Conservation (phyloP, 495 filamentous ascomycete species). For the Rhizodiscina lignyota region DNA sequence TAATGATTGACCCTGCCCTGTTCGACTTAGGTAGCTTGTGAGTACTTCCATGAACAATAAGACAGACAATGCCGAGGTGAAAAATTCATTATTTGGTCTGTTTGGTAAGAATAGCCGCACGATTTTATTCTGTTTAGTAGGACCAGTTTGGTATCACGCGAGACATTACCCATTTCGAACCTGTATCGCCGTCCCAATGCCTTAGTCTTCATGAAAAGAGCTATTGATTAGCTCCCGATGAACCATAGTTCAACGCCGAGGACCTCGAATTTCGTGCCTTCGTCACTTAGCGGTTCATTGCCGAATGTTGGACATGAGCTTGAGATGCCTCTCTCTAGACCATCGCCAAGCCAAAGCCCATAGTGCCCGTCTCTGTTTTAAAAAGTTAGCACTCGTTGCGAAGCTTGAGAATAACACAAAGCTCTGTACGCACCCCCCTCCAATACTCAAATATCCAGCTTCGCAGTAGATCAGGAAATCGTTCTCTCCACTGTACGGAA, state of each 20-base stretch:
- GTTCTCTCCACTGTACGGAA: slow-evolving; percentile 88
- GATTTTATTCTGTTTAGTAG: too few relatives aligned
- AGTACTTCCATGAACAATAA: too few relatives aligned
- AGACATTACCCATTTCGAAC: too few relatives aligned
- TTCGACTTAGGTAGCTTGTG: too few relatives aligned
- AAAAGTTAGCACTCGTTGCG: neutral
- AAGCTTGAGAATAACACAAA: slow-evolving; percentile 3
- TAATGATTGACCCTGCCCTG: too few relatives aligned
- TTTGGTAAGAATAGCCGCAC: too few relatives aligned
- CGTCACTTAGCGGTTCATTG: slow-evolving; percentile 89
- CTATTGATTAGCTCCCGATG: too few relatives aligned
- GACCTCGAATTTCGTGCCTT: slow-evolving; percentile 84
- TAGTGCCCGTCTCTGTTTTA: slow-evolving; percentile 69
- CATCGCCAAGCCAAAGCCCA: slow-evolving; percentile 82
- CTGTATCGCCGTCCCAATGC: too few relatives aligned
- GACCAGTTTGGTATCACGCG: too few relatives aligned
- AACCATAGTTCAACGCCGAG: slow-evolving; percentile 88
- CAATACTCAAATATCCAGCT: slow-evolving; percentile 64
- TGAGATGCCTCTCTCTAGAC: slow-evolving; percentile 74
- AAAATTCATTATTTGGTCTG: too few relatives aligned
- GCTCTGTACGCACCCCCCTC: slow-evolving; percentile 45
- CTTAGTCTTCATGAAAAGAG: too few relatives aligned
- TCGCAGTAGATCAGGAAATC: slow-evolving; percentile 95
- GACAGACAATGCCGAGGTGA: too few relatives aligned
- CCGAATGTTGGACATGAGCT: slow-evolving; percentile 76